Percentiles rank a stretch among this genome's conserved stretches.
Evolutionary conservation across 768 basidiomycete genomes (phyloP).

Genomic region (Xanthoconium stramineum): DNA sequence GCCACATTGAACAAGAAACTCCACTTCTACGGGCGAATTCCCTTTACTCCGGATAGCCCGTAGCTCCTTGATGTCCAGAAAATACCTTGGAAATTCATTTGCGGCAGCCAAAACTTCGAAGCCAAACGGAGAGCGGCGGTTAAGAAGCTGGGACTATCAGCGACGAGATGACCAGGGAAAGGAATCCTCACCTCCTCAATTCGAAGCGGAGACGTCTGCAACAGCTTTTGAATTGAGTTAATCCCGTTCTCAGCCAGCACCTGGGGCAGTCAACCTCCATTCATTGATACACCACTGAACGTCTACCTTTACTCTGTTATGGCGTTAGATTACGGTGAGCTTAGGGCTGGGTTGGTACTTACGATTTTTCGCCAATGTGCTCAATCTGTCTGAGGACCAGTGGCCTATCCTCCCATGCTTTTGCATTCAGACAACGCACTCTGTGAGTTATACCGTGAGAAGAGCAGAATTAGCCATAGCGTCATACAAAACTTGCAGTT

Average conservation of each 20-base stretch:
- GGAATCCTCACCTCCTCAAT: slow-evolving; percentile 56
- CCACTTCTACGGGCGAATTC: slow-evolving; percentile 52
- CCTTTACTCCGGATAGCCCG: slow-evolving; percentile 41
- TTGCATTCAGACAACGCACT: slow-evolving; percentile 72
- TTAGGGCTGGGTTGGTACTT: slow-evolving; percentile 24
- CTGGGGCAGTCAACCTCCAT: slow-evolving; percentile 36
- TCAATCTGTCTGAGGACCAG: slow-evolving; percentile 83
- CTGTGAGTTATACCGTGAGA: slow-evolving; percentile 35
- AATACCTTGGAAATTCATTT: slow-evolving; percentile 65
- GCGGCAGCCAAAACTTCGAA: slow-evolving; percentile 59
- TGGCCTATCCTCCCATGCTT: slow-evolving; percentile 90
- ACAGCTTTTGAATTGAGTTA: slow-evolving; percentile 53
- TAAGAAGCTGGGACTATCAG: slow-evolving; percentile 53
- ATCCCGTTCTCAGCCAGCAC: slow-evolving; percentile 75
- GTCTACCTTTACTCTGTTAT: slow-evolving; percentile 24
- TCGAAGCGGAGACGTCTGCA: slow-evolving; percentile 52
- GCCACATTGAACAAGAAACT: slow-evolving; percentile 57
- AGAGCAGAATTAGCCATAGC: neutral
- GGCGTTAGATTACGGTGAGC: neutral
- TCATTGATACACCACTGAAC: neutral
- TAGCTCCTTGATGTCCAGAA: slow-evolving; percentile 48
- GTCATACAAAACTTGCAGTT: slow-evolving; percentile 50
- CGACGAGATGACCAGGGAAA: neutral
- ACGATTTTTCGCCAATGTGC: slow-evolving; percentile 93
- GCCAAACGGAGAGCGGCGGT: slow-evolving; percentile 74